phyloP scores from a whole-genome alignment of 306 rosid genomes.

The Medicago truncatula region MtrunA17r5.0-ANR NC_053042.1:23415501-23416000 shows the following conservation, averaged over 20 bases:
- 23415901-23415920: neutral
- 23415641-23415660: slow-evolving; percentile 74
- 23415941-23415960: neutral
- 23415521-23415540: neutral
- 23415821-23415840: slow-evolving; percentile 80
- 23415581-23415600: neutral
- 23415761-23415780: slow-evolving; percentile 64
- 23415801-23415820: slow-evolving; percentile 90
- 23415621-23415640: slow-evolving; percentile 52
- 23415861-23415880: neutral
- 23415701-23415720: slow-evolving; percentile 43
- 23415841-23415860: neutral
- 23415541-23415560: slow-evolving; percentile 16
- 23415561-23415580: slow-evolving; percentile 14
- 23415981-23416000: slow-evolving; percentile 47
- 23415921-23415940: neutral
- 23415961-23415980: slow-evolving; percentile 47
- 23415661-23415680: slow-evolving; percentile 63
- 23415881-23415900: neutral
- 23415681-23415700: slow-evolving; percentile 48
- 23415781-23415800: slow-evolving; percentile 49
- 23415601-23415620: slow-evolving; percentile 47
- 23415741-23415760: slow-evolving; percentile 58
- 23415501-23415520: slow-evolving; percentile 6
- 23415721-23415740: slow-evolving; percentile 40